Conservation (phyloP, 2,329 filamentous ascomycete species). For the Lachnellula subtilissima region DNA sequence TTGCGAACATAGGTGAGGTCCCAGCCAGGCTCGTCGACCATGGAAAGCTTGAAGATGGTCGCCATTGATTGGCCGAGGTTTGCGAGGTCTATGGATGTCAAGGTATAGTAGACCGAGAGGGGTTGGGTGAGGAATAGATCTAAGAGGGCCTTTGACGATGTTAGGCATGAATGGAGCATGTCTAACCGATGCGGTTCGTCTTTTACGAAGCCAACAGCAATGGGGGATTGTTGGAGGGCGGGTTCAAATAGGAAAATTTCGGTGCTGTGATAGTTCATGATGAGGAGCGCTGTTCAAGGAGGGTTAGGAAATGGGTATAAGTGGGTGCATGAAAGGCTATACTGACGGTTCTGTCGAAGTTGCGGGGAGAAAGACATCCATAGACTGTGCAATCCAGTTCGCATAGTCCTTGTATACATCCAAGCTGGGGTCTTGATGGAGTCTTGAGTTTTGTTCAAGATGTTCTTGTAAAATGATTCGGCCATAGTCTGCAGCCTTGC, state of each 20-base stretch:
- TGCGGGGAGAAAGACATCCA: conserved; percentile 13
- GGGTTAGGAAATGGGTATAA: not conserved
- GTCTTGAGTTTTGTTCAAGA: conserved; percentile 8
- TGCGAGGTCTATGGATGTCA: conserved; percentile 15
- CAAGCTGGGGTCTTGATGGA: conserved; percentile 11
- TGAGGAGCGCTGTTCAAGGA: conserved; percentile 5
- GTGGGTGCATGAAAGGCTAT: not conserved
- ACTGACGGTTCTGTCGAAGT: conserved; percentile 20
- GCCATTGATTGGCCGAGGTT: conserved; percentile 35
- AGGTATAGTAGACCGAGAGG: not conserved
- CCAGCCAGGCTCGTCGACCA: conserved; percentile 36
- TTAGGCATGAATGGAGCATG: conserved; percentile 18
- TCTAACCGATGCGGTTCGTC: conserved; percentile 16
- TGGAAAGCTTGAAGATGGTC: conserved; percentile 35
- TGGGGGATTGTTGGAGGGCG: conserved; percentile 8
- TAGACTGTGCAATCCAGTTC: conserved; percentile 11
- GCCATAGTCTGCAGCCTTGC: conserved; percentile 16
- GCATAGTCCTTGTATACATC: conserved; percentile 17
- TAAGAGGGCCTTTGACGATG: conserved; percentile 11
- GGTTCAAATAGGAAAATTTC: conserved; percentile 16
- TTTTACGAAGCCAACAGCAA: conserved; percentile 3
- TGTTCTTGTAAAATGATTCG: conserved; percentile 9
- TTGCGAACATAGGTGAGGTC: conserved; percentile 35
- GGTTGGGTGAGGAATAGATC: conserved; percentile 9
- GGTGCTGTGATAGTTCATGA: conserved; percentile 14